A percentile compares a stretch with the other conserved stretches of the same genome.
phyloP scores from a whole-genome alignment of 1,139 yeast genomes.

The Nakaseomyces delphensis region DNA sequence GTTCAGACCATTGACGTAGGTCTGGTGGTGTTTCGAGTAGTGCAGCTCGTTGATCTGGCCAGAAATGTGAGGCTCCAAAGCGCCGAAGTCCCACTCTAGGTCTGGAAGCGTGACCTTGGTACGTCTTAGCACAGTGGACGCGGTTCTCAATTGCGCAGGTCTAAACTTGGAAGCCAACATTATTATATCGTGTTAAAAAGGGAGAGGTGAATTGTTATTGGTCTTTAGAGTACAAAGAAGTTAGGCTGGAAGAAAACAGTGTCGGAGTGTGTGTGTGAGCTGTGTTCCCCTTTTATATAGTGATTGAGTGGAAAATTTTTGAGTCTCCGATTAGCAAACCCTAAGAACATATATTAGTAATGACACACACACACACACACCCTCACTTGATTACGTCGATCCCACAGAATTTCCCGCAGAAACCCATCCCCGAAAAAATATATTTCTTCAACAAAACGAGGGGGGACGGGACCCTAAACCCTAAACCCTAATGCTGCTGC shows the following conservation, averaged over 20 bases:
- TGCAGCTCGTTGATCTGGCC: constrained; percentile 86
- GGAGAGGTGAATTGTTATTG: neutral
- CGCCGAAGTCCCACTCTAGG: constrained; percentile 79
- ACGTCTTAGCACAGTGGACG: constrained; percentile 29
- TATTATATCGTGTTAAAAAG: neutral
- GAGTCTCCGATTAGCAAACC: neutral
- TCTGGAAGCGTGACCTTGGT: constrained; percentile 76
- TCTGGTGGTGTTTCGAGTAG: constrained; percentile 90
- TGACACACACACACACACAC: neutral
- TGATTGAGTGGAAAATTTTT: neutral
- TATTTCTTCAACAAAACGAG: neutral
- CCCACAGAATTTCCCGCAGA: neutral
- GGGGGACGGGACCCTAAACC: too few relatives aligned
- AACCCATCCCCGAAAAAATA: neutral
- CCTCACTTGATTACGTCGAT: too few relatives aligned
- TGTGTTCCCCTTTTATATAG: neutral
- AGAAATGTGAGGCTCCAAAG: constrained; percentile 83
- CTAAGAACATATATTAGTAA: neutral
- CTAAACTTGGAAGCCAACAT: constrained; percentile 5
- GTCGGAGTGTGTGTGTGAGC: neutral
- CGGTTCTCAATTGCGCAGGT: constrained; percentile 6
- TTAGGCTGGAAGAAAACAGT: too few relatives aligned
- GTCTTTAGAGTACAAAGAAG: too few relatives aligned
- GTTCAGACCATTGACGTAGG: constrained; percentile 86
- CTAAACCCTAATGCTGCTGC: neutral